These are phyloP conservation scores for Paecilomyces sp. DNA, from an alignment of 2,329 filamentous ascomycete genomes.

Conservation along the genomic window DNA sequence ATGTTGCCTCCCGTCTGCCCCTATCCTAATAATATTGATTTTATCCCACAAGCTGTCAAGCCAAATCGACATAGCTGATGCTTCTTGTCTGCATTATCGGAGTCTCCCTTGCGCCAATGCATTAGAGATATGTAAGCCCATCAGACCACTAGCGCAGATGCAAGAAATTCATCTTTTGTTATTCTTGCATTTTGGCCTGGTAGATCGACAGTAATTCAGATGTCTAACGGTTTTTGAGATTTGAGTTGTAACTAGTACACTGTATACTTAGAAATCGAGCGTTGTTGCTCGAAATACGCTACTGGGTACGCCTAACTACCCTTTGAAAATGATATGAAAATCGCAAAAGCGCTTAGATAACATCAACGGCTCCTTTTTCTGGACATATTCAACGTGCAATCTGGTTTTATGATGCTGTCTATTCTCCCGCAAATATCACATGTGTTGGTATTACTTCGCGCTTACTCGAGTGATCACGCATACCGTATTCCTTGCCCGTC, in stretches of 20 bases:
- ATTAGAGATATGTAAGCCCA: background rate
- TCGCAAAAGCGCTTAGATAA: background rate
- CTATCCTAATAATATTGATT: background rate
- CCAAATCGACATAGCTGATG: background rate
- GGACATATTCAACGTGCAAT: background rate
- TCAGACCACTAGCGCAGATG: background rate
- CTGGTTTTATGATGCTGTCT: background rate
- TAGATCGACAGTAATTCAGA: background rate
- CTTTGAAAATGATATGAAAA: background rate
- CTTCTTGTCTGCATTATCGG: background rate
- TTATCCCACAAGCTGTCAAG: background rate
- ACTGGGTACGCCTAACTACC: background rate
- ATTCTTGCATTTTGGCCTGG: background rate
- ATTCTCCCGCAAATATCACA: background rate
- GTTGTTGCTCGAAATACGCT: background rate
- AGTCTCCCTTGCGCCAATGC: background rate
- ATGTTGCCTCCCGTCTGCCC: background rate
- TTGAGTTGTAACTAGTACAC: too few species aligned
- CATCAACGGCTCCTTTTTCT: background rate
- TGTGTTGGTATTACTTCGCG: background rate
- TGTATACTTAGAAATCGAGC: background rate
- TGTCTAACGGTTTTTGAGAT: background rate
- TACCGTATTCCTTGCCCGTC: background rate
- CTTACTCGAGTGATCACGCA: background rate
- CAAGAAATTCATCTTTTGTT: background rate